These are phyloP conservation scores for Biscutella laevigata DNA, from an alignment of 441 rosid species.

Conservation along the genomic window DNA sequence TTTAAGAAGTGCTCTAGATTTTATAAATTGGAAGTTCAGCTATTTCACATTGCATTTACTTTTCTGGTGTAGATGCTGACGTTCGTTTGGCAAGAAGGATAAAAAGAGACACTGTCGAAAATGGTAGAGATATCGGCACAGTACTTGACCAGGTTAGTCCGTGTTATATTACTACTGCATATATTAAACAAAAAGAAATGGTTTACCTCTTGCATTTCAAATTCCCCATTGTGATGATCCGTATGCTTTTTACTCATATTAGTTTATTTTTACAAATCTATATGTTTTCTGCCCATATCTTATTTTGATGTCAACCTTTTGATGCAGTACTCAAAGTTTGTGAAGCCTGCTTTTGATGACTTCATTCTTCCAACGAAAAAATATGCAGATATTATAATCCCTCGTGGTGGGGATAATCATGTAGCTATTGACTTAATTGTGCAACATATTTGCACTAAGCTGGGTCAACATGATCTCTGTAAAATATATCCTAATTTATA, in stretches of 20 bases:
- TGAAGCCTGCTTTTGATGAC: slow-evolving; percentile 97
- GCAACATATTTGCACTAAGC: slow-evolving; percentile 91
- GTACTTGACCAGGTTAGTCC: slow-evolving; percentile 87
- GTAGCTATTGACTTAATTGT: slow-evolving; percentile 96
- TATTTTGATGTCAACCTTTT: slow-evolving; percentile 3
- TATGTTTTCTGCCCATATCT: background rate
- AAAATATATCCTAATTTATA: slow-evolving; percentile 90
- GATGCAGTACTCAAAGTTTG: slow-evolving; percentile 95
- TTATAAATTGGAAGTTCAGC: slow-evolving; percentile 21
- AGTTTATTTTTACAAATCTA: background rate
- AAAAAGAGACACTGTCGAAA: slow-evolving; percentile 84
- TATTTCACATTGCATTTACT: slow-evolving; percentile 44
- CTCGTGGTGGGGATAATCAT: slow-evolving; percentile 98
- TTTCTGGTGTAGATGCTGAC: slow-evolving; percentile 92
- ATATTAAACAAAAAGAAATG: background rate
- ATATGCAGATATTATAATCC: slow-evolving; percentile 92
- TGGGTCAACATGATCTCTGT: slow-evolving; percentile 96
- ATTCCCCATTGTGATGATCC: slow-evolving; percentile 41
- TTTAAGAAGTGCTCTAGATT: background rate
- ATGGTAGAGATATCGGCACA: slow-evolving; percentile 78
- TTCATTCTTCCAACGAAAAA: slow-evolving; percentile 96
- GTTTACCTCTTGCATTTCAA: slow-evolving; percentile 21
- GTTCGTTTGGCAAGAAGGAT: slow-evolving; percentile 98
- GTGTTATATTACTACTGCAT: slow-evolving; percentile 2
- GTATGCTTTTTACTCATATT: background rate